Base-by-base conservation (phyloP, 1,284 basidiomycete genomes). In the Mycosarcoma mackinlayi region DNA sequence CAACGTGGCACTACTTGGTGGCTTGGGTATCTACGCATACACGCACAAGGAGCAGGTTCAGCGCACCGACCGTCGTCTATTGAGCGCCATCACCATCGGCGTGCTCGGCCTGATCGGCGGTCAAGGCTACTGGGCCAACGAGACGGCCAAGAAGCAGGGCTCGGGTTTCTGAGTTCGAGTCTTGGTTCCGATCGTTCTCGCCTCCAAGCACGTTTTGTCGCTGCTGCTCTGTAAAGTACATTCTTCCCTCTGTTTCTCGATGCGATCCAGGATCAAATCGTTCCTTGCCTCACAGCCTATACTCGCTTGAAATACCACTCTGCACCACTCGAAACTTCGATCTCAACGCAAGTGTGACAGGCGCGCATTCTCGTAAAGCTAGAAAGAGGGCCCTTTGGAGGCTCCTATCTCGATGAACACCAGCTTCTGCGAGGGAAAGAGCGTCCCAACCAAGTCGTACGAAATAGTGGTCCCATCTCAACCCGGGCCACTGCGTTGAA, bases 1-100 rank as follows among this genome's bases (percentile, higher is more conserved):
- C 58, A 81, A 82, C 63, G 72, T 71, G 18, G 78, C 73, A 8
- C 37, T 81, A 6, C 68, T 82, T 19, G 79, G 76, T 38, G 78
- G 79, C 25, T 48, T 79, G 33, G 79, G 80, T 27, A 48, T 78
- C 57, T 78, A 73, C 52, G 80, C 75, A 13, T 82, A 81, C 78
- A 70, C 65, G 33, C 69, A 79, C 69, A 65, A 70, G 66, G 72
- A 76, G 40, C 45, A 80, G 50, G 67, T 73, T 28, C 53, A 73
- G 48, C 49, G 63, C 14, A 76, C 69, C 61, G 80, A 82, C 64
- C 56, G 68, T 21, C 52, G 72, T 21, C 46, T 81, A n/a, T 25
- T 82, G 27, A 70, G 59, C 37, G 78, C 78, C 27, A 60, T 64
- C 40, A 60, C 64, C 10, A 78, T 80, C 30, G 80, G 79, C 24